Conservation (phyloP, 139 green algal genomes). For the Coccomyxa sp. region DNA sequence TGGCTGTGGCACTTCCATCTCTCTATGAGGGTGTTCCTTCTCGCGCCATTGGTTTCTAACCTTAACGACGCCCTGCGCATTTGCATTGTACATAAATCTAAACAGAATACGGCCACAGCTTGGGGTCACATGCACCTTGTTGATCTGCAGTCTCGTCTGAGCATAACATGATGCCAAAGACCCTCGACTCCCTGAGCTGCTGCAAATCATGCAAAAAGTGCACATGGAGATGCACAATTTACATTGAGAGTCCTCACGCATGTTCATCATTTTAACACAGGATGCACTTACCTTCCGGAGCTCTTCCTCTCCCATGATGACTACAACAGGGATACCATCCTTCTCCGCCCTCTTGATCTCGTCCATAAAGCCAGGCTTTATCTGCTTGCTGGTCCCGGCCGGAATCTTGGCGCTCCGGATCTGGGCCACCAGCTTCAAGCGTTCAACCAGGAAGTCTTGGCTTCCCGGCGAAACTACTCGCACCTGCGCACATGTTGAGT, state of each 20-base stretch:
- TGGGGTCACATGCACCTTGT: too few species aligned
- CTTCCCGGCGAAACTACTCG: constrained; percentile 50
- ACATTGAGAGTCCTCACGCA: too few species aligned
- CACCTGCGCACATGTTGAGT: constrained; percentile 24
- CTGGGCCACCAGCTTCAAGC: constrained; percentile 73
- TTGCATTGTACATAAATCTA: too few species aligned
- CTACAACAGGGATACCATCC: constrained; percentile 79
- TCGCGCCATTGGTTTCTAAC: not conserved
- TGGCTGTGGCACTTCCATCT: not conserved
- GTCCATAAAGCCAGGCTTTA: constrained; percentile 89
- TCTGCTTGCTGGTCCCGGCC: constrained; percentile 92
- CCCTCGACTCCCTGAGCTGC: too few species aligned
- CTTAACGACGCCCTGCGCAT: not conserved
- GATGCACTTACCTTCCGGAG: constrained; percentile 37
- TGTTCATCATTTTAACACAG: too few species aligned
- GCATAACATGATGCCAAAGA: too few species aligned
- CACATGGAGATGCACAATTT: too few species aligned
- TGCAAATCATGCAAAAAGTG: too few species aligned
- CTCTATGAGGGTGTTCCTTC: not conserved
- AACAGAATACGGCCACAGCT: too few species aligned
- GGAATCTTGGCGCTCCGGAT: constrained; percentile 82
- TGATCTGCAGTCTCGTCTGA: too few species aligned
- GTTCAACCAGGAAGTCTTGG: constrained; percentile 54
- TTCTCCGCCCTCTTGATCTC: constrained; percentile 79
- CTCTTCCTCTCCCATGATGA: constrained; percentile 65